Percentiles rank a stretch among this genome's conserved stretches.
Conservation (phyloP, 352 stramenopile genomes). For the Pythium rishiriense region DNA sequence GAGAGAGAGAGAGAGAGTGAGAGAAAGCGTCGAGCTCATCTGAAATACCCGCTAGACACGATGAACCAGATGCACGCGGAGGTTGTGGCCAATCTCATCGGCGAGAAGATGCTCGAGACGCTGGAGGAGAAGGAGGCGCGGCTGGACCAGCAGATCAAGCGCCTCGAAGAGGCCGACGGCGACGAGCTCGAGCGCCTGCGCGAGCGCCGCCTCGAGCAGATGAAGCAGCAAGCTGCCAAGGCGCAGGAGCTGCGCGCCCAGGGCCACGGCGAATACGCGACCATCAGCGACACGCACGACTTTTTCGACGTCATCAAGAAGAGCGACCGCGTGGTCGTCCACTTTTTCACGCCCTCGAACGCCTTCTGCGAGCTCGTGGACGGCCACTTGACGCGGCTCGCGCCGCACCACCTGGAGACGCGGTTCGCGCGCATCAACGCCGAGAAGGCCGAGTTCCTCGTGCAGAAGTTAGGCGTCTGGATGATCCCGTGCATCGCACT, state of each 20-base stretch:
- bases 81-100: constrained; percentile 77
- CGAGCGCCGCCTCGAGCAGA: constrained; percentile 71
- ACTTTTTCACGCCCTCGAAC: constrained; percentile 96
- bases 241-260: constrained; percentile 73
- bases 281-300: constrained; percentile 91
- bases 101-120: constrained; percentile 85
- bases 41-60: no score
- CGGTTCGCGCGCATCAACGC: constrained; percentile 96
- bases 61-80: constrained; percentile 76
- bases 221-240: constrained; percentile 73
- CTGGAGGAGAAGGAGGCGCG: constrained; percentile 85
- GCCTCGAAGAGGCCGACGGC: constrained; percentile 84
- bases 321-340: constrained; percentile 90
- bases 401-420: constrained; percentile 92
- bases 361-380: constrained; percentile 94
- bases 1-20: background rate
- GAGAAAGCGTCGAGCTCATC: no score
- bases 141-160: constrained; percentile 83
- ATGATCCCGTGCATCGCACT: constrained; percentile 97
- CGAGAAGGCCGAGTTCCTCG: constrained; percentile 96
- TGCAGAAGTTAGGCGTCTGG: constrained; percentile 94
- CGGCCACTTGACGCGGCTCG: constrained; percentile 89
- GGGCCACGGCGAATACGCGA: constrained; percentile 87
- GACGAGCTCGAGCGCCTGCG: constrained; percentile 88
- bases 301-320: constrained; percentile 96